Evolutionary conservation across 306 rosid genomes (phyloP).

Genomic region (Sindora glabra): DNA sequence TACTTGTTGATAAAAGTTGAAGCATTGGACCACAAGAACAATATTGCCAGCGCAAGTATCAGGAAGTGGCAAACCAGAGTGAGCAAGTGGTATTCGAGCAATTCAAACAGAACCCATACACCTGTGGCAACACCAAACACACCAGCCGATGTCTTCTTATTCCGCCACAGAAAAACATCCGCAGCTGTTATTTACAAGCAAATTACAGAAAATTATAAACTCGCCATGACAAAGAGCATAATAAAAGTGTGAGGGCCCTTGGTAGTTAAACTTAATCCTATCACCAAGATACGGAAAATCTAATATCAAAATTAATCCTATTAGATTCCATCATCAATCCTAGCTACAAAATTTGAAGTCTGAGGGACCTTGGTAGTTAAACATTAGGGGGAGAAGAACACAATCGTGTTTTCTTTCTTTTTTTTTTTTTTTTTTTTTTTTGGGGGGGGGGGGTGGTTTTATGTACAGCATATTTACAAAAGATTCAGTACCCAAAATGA

Average conservation of each 20-base stretch:
- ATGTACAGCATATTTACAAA: background rate
- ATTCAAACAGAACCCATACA: conserved; percentile 78
- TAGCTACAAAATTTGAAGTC: conserved; percentile 4
- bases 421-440: too few species aligned
- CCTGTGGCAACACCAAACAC: conserved; percentile 61
- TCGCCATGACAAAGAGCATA: background rate
- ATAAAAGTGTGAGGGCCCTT: background rate
- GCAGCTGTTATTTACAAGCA: conserved; percentile 58
- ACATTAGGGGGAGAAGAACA: background rate
- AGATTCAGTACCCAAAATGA: background rate
- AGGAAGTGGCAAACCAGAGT: conserved; percentile 58
- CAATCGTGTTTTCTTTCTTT: too few species aligned
- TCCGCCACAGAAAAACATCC: conserved; percentile 89
- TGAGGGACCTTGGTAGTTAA: background rate
- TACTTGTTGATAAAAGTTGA: conserved; percentile 85
- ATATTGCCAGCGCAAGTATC: conserved; percentile 48
- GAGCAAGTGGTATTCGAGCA: conserved; percentile 69
- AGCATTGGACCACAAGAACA: conserved; percentile 89
- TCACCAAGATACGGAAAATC: background rate
- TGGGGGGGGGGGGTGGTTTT: background rate
- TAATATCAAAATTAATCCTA: background rate
- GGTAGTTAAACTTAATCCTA: background rate
- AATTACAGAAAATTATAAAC: conserved; percentile 5
- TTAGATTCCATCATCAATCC: background rate
- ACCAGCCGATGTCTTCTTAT: conserved; percentile 73